phyloP scores from a whole-genome alignment of 331 rosid species.

The Prunus yedoensis region DNA sequence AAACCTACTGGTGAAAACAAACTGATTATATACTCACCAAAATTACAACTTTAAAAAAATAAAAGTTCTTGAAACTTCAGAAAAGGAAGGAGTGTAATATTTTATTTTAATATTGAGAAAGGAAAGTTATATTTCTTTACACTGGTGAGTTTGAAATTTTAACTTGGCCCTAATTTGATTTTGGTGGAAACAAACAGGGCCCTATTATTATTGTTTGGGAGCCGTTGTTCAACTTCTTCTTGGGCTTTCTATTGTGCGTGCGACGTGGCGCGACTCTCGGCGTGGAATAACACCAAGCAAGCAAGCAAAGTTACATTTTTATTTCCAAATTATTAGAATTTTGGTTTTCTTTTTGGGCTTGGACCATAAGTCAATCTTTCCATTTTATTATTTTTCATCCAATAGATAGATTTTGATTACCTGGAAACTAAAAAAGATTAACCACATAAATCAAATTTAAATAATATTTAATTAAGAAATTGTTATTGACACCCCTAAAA shows the following conservation, averaged over 20 bases:
- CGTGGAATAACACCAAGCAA: background rate
- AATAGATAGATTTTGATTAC: no score
- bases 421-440: background rate
- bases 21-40: no score
- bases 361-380: background rate
- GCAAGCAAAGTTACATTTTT: background rate
- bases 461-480: no score
- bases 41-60: no score
- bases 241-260: conserved; percentile 10
- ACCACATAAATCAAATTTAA: background rate
- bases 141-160: no score
- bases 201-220: background rate
- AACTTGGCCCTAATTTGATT: background rate
- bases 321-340: background rate
- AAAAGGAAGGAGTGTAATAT: no score
- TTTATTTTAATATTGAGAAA: no score
- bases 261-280: conserved; percentile 3
- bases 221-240: background rate
- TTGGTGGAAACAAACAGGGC: conserved; percentile 13
- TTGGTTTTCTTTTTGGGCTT: background rate
- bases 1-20: no score
- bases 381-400: no score
- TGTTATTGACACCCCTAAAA: no score
- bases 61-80: no score
- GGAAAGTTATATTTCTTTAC: no score